Base-by-base conservation (phyloP, 495 filamentous ascomycete species). In the Margaritispora aquatica region DNA sequence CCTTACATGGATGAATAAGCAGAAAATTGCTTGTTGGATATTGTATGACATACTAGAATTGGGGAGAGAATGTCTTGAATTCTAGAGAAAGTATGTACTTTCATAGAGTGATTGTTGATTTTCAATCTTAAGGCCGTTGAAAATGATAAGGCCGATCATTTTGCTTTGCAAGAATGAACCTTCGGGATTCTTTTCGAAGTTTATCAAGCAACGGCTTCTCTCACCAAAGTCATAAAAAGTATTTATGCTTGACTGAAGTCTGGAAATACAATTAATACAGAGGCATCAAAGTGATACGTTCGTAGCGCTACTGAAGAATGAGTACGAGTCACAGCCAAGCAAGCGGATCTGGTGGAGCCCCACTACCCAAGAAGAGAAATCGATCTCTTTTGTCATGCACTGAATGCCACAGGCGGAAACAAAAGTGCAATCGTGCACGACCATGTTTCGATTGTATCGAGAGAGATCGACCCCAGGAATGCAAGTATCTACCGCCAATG, bases 371-470 rank as follows among this genome's bases (percentile, higher is more conserved):
- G 47, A 58, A 58, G 29, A 46, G 55, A 49, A 51, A 51, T 24
- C 44, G 55, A 23, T 26, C 15, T 15, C 26, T 41, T 1, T 9
- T 51, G 17, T 58, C 55, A 23, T 58, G 55, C 27, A 49, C 26
- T n/a, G 55, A 58, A 21, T 58, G 55, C 19, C 58, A 60, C 20
- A 23, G 58, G 24, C 27, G 58, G 21, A 60, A 60, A 38, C 51
- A 60, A 51, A 60, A 55, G 55, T 60, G 58, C 44, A 36, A 60
- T 38, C 34, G 58, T 13, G 22, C 23, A 46, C 24, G 2, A n/a
- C 58, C 58, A 22, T 60, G 58, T 22, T 48, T 19, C 26, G 58
- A 60, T 38, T 60, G 58, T 38, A 26, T 23, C 8, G 51, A 34
- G 3, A 46, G 58, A 29, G 58, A 51, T 9, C 15, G 54, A 9